These are phyloP conservation scores for Saccharomycopsis oosterbeekiorum DNA, from an alignment of 805 yeast species.

Conservation along the genomic window DNA sequence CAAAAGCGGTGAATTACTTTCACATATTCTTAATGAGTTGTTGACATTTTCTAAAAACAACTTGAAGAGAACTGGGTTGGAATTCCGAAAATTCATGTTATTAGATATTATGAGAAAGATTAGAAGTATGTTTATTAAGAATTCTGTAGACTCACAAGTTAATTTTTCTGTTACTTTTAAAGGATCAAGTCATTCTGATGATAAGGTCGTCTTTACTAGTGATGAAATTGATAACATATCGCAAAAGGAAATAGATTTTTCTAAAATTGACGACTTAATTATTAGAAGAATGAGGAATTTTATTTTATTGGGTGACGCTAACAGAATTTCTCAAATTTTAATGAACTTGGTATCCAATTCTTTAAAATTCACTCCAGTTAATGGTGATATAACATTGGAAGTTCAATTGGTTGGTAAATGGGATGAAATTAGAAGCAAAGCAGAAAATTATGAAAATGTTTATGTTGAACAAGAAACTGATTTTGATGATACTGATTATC, in stretches of 20 bases:
- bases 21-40: constrained; percentile 84
- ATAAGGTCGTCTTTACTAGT: not conserved
- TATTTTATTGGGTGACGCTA: constrained; percentile 78
- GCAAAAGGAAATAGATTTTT: not conserved
- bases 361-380: constrained; percentile 83
- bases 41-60: constrained; percentile 91
- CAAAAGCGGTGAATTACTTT: constrained; percentile 80
- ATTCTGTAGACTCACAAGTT: constrained; percentile 71
- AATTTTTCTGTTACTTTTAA: constrained; percentile 49
- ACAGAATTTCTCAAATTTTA: constrained; percentile 80
- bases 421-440: constrained; percentile 42
- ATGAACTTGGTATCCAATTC: constrained; percentile 90
- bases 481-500: constrained; percentile 21
- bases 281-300: constrained; percentile 42
- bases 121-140: constrained; percentile 71
- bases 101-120: constrained; percentile 79
- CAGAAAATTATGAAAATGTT: constrained; percentile 35
- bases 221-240: not conserved
- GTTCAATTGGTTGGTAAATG: constrained; percentile 63
- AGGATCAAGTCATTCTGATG: not conserved
- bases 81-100: constrained; percentile 70
- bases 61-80: constrained; percentile 70
- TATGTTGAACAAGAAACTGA: constrained; percentile 28
- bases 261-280: not conserved
- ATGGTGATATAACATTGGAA: constrained; percentile 65